phyloP scores from a whole-genome alignment of 2,329 filamentous ascomycete genomes.

The Hawksworthiomyces lignivorus region DNA sequence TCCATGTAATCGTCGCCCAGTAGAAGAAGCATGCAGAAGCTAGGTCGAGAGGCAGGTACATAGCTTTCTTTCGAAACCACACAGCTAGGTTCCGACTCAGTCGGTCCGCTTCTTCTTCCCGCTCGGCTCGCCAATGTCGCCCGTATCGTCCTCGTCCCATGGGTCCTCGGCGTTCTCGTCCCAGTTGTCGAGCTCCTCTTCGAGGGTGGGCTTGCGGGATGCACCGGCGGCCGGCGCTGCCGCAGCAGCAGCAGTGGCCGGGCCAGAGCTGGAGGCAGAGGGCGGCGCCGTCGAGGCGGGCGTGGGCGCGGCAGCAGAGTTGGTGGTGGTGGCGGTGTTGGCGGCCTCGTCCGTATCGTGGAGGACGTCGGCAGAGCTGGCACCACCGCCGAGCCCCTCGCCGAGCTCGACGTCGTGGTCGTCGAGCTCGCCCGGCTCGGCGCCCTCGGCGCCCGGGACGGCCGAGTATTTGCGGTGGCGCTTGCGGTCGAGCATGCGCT shows the following conservation, averaged over 20 bases:
- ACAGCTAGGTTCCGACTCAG: too few species aligned
- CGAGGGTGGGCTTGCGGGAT: slow-evolving; percentile 40
- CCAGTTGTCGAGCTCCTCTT: slow-evolving; percentile 87
- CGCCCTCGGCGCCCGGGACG: slow-evolving; percentile 53
- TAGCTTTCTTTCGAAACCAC: too few species aligned
- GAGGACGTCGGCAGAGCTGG: slow-evolving; percentile 24
- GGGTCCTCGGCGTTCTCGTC: slow-evolving; percentile 68
- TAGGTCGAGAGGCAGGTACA: too few species aligned
- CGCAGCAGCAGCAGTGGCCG: slow-evolving; percentile 12
- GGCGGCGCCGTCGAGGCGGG: slow-evolving; percentile 26
- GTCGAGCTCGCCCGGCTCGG: slow-evolving; percentile 60
- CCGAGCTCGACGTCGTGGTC: slow-evolving; percentile 70
- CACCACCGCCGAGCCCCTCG: slow-evolving; percentile 35
- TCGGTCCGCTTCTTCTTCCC: slow-evolving; percentile 22
- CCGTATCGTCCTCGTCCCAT: slow-evolving; percentile 41
- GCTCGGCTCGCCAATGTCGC: slow-evolving; percentile 15
- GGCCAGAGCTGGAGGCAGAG: slow-evolving; percentile 61
- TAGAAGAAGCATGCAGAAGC: too few species aligned
- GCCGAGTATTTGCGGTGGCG: slow-evolving; percentile 65
- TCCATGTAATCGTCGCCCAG: too few species aligned
- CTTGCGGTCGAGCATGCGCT: slow-evolving; percentile 86
- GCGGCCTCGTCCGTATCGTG: not conserved
- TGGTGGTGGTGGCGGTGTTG: slow-evolving; percentile 5
- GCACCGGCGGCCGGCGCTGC: not conserved
- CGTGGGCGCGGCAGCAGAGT: too few species aligned